Base-by-base conservation (phyloP, 306 rosid genomes). In the Vachellia collinsii region DNA sequence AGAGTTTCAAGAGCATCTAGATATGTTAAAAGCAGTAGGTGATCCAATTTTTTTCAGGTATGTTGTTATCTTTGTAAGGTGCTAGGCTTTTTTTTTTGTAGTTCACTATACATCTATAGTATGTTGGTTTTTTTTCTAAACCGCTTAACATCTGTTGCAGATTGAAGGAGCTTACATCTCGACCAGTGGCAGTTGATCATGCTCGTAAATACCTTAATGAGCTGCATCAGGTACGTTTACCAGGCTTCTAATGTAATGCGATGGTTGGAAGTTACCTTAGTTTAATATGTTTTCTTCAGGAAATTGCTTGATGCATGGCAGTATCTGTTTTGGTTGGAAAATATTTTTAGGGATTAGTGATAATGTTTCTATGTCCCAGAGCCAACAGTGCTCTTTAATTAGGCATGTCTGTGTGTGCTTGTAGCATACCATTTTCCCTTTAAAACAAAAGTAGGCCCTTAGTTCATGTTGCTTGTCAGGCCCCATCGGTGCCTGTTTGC, bases 1-100 rank as follows among this genome's bases (percentile, higher is more conserved):
- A 14, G 98, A 95, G 92, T 95, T 95, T 84, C 83, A 93, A 86
- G 90, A 88, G 79, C 93, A 72, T 72, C 85, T 93, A 38, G 89
- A 93, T 88, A 78, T 74, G 89, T 85, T 95, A 82, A 89, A 93
- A 85, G 88, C 89, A 83, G 76, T 77, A 72, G 97, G 99, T 83
- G 98, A 92, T 77, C 96, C 97, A 25, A 87, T 95, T 79, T 95
- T 95, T 89, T 89, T 90, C 71, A 91, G 99, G 99, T 92, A 72
- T 66, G 71, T 83, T 56, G 34, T 83, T 73, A 64, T 87, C 41
- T 53, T 6, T 17, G 78, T 79, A 50, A 58, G 61, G 41, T 14
- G 9, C 58, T 44, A 13, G 75, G 38, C 68, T 23, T 41, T 54
- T 54, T 25, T 46, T 61, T 51, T 59, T 83, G 70, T n/a, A n/a